Base-by-base conservation (phyloP, 164 flowering plant species). In the Berberis thunbergii region DNA sequence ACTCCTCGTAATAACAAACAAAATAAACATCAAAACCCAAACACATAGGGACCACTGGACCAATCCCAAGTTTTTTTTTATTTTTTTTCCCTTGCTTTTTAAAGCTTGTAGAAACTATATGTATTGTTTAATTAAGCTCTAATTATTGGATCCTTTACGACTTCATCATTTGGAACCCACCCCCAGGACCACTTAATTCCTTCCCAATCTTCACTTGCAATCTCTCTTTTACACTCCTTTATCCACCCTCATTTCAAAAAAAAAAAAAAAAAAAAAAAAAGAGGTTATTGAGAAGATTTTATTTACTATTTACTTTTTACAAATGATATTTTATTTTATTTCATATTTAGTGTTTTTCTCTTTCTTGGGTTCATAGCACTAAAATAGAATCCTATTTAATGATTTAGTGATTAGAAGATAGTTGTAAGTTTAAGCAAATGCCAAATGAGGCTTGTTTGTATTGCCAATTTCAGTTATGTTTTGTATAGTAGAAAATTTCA, bases 1-100 rank as follows among this genome's bases (percentile, higher is more conserved):
- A 26, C 45, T 62, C 58, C 45, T 52, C 59, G 50, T 60, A 59
- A 52, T 53, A 68, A 68, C 69, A 54, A 67, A 69, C 69, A 64
- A 70, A 70, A 61, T 54, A 62, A 9, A 57, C 38, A 12, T 57
- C 45, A 7, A 0, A 2, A 7, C 10, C 4, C 8, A 41, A 9
- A 59, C 46, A 41, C 62, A 57, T 53, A 3, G 61, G 66, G 57
- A 63, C 65, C 65, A 63, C 48, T 5, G 58, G 64, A 43, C 64
- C 43, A 45, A 9, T 13, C 48, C 41, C 7, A 9, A 45, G 8
- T 59, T 43, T 59, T 1, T 41, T 0, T 42, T 42, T 1, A 43
- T 41, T n/a, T 41, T 40, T 3, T 57, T 8, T 2, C 41, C 5
- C 43, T 57, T 41, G 55, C 13, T 11, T 52, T 52, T 3, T 48